Evolutionary conservation across 2,329 filamentous ascomycete genomes (phyloP), one percentile per base, ranked within the genome.

Genomic region (Talaromyces sp.): DNA sequence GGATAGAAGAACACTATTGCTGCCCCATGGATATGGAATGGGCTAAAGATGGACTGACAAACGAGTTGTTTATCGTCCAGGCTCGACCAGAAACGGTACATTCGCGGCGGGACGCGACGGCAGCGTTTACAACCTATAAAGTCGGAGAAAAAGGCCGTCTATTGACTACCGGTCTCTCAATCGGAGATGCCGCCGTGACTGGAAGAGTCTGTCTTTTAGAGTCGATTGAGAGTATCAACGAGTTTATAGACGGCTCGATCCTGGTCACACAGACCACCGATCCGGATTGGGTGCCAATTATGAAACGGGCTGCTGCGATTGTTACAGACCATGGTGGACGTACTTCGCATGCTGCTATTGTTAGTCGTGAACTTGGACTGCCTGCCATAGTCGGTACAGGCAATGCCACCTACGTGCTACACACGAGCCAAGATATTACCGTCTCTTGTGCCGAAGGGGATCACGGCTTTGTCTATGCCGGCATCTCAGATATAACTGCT

Each of bases 341-440:
- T 16, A 76, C 75, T 5, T 78, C 75, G 4, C 75, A 78, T 61
- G 75, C 75, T 14, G 75, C 75, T n/a, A 77, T 78, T 47, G 73
- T 77, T 56, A 78, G 76, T 65, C 74, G 75, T 4, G 75, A 78
- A 52, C 66, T 77, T 1, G 73, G 76, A 4, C 64, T 77, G 5
- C 75, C 76, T 4, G 76, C 74, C 1, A 67, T 78, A 5, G 75
- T 78, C 0, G 76, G 76, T 18, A 74, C 73, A 2, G 66, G 67
- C 2, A 69, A 73, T 64, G 72, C 74, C 5, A 76, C 75, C 1
- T 76, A 74, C 56, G 44, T 75, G 18, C 67, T 77, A 4, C 73
- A 76, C 62, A 73, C 66, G 3, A 72, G 70, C 34, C 74, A 76
- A 50, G 72, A 77, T 31, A 69, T 77, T 23, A 77, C 76, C 6